phyloP scores from a whole-genome alignment of 306 rosid species.

The Trifolium pratense region DNA sequence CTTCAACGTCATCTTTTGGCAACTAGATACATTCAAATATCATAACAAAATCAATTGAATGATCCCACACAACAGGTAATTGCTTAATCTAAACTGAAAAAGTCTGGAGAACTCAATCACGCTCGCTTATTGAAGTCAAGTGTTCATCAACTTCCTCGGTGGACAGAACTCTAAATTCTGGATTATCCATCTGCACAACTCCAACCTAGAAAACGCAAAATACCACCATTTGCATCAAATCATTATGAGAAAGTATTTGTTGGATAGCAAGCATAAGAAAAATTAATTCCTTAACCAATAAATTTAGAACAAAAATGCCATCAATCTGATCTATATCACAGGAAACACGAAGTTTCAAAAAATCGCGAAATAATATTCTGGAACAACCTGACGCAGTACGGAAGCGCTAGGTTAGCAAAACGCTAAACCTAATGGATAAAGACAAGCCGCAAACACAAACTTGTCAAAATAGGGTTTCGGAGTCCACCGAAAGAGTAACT shows the following conservation, averaged over 20 bases:
- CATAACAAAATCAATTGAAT: slow-evolving; percentile 20
- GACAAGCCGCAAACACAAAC: too few species aligned
- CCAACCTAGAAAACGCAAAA: slow-evolving; percentile 68
- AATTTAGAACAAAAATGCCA: background rate
- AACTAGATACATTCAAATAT: slow-evolving; percentile 19
- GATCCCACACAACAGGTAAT: slow-evolving; percentile 4
- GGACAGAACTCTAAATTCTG: slow-evolving; percentile 75
- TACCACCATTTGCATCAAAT: slow-evolving; percentile 14
- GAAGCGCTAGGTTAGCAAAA: too few species aligned
- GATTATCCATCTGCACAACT: slow-evolving; percentile 76
- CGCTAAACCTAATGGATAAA: too few species aligned
- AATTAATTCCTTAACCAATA: background rate
- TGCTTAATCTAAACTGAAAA: slow-evolving; percentile 28
- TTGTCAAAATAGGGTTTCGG: too few species aligned
- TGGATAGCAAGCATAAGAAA: background rate
- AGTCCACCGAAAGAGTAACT: too few species aligned
- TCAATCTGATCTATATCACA: background rate
- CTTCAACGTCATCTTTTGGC: background rate
- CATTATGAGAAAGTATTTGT: background rate
- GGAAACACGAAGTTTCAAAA: background rate
- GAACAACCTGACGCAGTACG: too few species aligned
- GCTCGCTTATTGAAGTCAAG: slow-evolving; percentile 96
- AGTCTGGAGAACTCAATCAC: slow-evolving; percentile 63
- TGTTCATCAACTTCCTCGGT: slow-evolving; percentile 94
- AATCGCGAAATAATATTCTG: background rate